Evolutionary conservation across 176 grass and related monocot species (phyloP).

Genomic region (Tuctoria greenei): DNA sequence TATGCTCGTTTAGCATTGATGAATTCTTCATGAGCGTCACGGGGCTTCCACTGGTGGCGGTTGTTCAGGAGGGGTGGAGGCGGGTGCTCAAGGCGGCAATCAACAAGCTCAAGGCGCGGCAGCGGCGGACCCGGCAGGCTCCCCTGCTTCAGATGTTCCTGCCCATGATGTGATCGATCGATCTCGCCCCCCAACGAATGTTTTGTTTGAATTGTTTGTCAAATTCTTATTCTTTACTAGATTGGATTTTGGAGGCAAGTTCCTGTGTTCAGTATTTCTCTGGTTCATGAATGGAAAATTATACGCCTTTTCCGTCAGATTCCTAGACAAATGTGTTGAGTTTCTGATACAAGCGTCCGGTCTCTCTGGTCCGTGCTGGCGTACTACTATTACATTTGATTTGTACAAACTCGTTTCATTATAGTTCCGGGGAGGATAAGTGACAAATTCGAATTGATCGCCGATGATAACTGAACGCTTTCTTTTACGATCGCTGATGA

Average conservation of each 20-base stretch:
- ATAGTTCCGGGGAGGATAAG: no score
- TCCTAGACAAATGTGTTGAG: neutral
- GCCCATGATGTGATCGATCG: conserved; percentile 37
- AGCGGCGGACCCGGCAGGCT: conserved; percentile 42
- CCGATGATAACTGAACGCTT: neutral
- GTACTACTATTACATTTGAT: no score
- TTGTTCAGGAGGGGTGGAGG: conserved; percentile 52
- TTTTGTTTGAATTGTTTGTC: neutral
- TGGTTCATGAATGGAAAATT: neutral
- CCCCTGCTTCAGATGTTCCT: conserved; percentile 52
- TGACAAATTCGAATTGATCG: neutral
- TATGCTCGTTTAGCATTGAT: neutral
- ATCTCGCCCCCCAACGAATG: conserved; percentile 1
- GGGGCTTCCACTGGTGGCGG: neutral
- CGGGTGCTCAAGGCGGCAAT: conserved; percentile 56
- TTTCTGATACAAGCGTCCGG: neutral
- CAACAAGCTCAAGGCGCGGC: conserved; percentile 62
- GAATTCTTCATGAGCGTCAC: neutral
- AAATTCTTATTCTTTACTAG: neutral
- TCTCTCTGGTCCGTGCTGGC: no score
- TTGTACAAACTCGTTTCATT: neutral
- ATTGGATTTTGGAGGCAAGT: neutral
- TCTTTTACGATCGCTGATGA: neutral
- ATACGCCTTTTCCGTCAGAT: neutral
- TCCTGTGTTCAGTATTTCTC: conserved; percentile 16